These are phyloP conservation scores for Cucurbita argyrosperma DNA, from an alignment of 306 rosid species.

Conservation along the genomic window DNA sequence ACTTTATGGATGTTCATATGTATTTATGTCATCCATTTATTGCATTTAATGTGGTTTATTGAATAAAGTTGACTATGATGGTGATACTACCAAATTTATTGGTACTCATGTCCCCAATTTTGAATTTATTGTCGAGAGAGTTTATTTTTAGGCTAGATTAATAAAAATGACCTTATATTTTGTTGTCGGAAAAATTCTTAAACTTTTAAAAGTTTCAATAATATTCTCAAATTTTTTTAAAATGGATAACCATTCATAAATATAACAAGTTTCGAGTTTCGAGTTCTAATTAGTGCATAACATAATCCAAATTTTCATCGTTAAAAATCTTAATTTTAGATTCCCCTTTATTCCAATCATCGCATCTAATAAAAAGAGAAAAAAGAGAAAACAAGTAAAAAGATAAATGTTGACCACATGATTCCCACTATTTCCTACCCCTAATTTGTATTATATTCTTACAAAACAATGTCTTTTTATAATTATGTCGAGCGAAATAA, in stretches of 20 bases:
- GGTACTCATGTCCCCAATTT: too few species aligned
- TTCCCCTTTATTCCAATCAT: background rate
- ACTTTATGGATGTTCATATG: background rate
- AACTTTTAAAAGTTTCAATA: too few species aligned
- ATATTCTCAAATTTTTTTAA: too few species aligned
- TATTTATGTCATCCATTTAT: background rate
- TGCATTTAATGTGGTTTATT: background rate
- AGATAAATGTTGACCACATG: background rate
- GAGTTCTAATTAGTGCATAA: background rate
- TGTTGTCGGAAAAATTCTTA: too few species aligned
- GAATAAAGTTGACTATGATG: background rate
- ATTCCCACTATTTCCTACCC: background rate
- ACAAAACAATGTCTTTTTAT: background rate
- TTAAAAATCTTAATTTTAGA: background rate
- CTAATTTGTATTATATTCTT: background rate
- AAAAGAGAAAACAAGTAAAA: background rate
- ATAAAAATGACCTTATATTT: too few species aligned
- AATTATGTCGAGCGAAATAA: background rate
- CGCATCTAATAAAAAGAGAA: background rate
- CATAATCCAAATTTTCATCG: background rate
- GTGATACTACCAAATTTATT: too few species aligned
- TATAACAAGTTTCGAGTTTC: too few species aligned
- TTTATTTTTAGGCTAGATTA: background rate
- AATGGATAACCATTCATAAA: too few species aligned
- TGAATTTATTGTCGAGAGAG: background rate